Base-by-base conservation (phyloP, 345 rosid genomes). In the Melaleuca alternifolia region DNA sequence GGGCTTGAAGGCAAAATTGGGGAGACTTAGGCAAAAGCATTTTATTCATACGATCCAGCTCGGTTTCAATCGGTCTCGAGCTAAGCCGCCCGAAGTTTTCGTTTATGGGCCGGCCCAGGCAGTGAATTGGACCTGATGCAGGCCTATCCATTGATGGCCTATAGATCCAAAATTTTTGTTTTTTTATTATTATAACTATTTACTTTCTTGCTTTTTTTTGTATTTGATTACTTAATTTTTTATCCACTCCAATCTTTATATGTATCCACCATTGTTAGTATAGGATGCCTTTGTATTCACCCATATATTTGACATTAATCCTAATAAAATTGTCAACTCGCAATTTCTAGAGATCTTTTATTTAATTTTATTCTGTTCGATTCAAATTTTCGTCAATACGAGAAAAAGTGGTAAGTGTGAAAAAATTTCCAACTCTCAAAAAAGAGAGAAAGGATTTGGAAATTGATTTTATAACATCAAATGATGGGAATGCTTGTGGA, bases 41-140 rank as follows among this genome's bases (percentile, higher is more conserved):
- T 4, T 4, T 54, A 1, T 54, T 23, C 0, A n/a, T 1, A 23
- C 0, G 1, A 54, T 54, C 1, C 11, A 1, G 23, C 2, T 54
- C 26, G 12, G 12, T 54, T n/a, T 10, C n/a, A 23, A 23, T 56
- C 4, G 61, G 61, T 56, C n/a, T 10, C 2, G 4, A 56, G 61
- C 13, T 23, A 23, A 54, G 56, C 23, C 0, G 9, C 10, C 56
- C 24, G 6, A 20, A 51, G 18, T 4, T 13, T 56, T 10, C 24
- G 5, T 1, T 24, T 24, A 28, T 24, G 28, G 28, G 62, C 0
- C 2, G 7, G 15, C 30, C 6, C 2, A 26, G 3, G 15, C 15
- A 26, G 1, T 30, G 26, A 26, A 57, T 57, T 26, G 26, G 30
- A 11, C 7, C 7, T 14, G 1, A 57, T 57, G 28, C 15, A 26